phyloP scores from a whole-genome alignment of 495 filamentous ascomycete genomes.

The Xylaria castorea region DNA sequence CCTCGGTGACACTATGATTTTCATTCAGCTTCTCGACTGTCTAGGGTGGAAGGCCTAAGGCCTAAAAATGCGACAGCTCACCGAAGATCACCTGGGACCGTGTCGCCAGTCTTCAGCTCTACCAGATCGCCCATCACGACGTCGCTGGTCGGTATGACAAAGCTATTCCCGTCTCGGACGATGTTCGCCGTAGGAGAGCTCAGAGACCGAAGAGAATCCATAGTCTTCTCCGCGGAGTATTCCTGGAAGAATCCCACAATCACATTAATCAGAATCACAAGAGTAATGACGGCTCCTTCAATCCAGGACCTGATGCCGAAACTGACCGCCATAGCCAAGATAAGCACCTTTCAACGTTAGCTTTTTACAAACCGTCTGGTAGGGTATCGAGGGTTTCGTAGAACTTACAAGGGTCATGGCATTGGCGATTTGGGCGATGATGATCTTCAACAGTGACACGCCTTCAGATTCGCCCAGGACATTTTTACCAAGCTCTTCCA shows the following conservation, averaged over 20 bases:
- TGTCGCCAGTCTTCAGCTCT: slow-evolving; percentile 79
- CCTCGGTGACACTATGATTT: slow-evolving; percentile 42
- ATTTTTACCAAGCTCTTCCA: slow-evolving; percentile 66
- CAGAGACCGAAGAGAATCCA: slow-evolving; percentile 71
- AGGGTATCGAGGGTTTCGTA: slow-evolving; percentile 35
- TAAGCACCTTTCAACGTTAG: slow-evolving; percentile 61
- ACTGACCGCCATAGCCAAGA: slow-evolving; percentile 76
- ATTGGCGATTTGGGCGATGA: slow-evolving; percentile 64
- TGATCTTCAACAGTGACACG: slow-evolving; percentile 72
- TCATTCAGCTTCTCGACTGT: slow-evolving; percentile 1
- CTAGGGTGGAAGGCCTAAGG: neutral
- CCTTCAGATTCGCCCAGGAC: slow-evolving; percentile 65
- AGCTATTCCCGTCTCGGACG: slow-evolving; percentile 61
- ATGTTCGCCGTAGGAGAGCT: slow-evolving; percentile 67
- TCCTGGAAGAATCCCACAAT: slow-evolving; percentile 75
- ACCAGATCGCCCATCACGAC: slow-evolving; percentile 68
- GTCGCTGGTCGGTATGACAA: slow-evolving; percentile 57
- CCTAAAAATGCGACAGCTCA: slow-evolving; percentile 24
- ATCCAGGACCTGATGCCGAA: slow-evolving; percentile 74
- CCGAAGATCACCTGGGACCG: slow-evolving; percentile 71
- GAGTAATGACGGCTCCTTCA: slow-evolving; percentile 71
- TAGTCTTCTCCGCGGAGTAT: slow-evolving; percentile 76
- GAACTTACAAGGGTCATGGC: slow-evolving; percentile 60
- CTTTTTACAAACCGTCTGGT: slow-evolving; percentile 40
- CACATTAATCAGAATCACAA: slow-evolving; percentile 71